Base-by-base conservation (phyloP, 768 basidiomycete species). In the Neoboletus brunneissimus region DNA sequence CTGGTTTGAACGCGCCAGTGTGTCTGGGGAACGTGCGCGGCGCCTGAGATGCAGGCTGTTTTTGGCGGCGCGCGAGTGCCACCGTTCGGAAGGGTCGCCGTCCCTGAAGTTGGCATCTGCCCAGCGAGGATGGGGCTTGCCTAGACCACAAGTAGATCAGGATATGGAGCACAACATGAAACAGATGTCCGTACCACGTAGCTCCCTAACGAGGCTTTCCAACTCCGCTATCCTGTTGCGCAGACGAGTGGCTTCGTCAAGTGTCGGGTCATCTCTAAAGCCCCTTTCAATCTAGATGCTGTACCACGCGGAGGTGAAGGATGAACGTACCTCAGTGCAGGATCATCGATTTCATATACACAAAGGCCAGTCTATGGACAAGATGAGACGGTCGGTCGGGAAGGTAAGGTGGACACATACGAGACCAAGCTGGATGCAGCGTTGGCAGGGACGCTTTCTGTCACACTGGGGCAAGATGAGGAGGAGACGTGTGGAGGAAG, bases 311-410 rank as follows among this genome's bases (percentile, higher is more conserved):
- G 48, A 52, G 5, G 45, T 34, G 48, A 37, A 48, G 20, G 15
- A 27, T 8, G 55, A n/a, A 37, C 59, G 18, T 61, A 89, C 91
- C 89, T 80, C 37, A 89, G 74, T 11, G 88, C 86, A 15, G 90
- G 90, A 72, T 93, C 93, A 69, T 95, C 94, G 60, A 95, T 89
- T 68, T 96, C 94, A 63, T 96, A 96, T 0, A 96, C 92, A 70
- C 94, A 96, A 18, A 95, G 87, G 49, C 94, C 94, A 22, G 94
- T 95, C 90, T 93, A 7, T 3, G 48, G 63, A 16, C 22, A 48
- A 3, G 55, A 51, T 46, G 43, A 61, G 58, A 48, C 1, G 46
- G 57, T 51, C 9, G 40, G 37, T 54, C 41, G 35, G 49, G 2
- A 23, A 43, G 48, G 32, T 18, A 27, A 40, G 53, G 29, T 31